Base-by-base conservation (phyloP, 768 basidiomycete genomes). In the Lentinula sp. region DNA sequence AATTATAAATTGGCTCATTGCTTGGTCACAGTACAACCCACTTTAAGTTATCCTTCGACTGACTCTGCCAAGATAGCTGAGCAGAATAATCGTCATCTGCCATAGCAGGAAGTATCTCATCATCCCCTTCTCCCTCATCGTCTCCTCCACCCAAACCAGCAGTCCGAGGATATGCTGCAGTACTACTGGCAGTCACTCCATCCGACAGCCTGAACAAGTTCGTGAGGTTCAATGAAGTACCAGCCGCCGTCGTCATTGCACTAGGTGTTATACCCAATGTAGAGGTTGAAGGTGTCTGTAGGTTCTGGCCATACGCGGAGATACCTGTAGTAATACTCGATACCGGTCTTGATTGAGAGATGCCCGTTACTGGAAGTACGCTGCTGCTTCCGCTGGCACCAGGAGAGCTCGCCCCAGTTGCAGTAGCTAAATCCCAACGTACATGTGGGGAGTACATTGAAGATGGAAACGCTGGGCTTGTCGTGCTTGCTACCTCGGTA, bases 1-100 rank as follows among this genome's bases (percentile, higher is more conserved):
- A 58, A 28, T 39, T 45, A 61, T 7, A 15, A 20, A 32, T 0
- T 33, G 57, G 50, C 64, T 53, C 37, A 10, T 57, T 15, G 9
- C 39, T 16, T 39, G 37, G 33, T 6, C 5, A 52, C 43, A 36
- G 57, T 67, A 37, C 42, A 15, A 67, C 76, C 51, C 61, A 92
- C 91, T 91, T 93, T 33, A 93, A 75, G 69, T 93, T 93, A 69
- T 91, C 90, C 66, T 93, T 93, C 49, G 90, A 90, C 76, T 93
- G 90, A 63, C 88, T 91, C 73, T 92, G 87, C 84, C 86, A 92
- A 4, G 86, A 87, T 59, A 87, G 70, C 66, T 92, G 91, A 1
- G 90, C 88, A 10, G 90, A 91, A 71, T 91, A 93, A 64, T 93
- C 91, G 63, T 93, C 91, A 63, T 93, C 91, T 1, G 90, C 91